Percentiles rank a stretch among this genome's conserved stretches.
Conservation (phyloP, 1,284 basidiomycete species). For the Ganoderma boninense region DNA sequence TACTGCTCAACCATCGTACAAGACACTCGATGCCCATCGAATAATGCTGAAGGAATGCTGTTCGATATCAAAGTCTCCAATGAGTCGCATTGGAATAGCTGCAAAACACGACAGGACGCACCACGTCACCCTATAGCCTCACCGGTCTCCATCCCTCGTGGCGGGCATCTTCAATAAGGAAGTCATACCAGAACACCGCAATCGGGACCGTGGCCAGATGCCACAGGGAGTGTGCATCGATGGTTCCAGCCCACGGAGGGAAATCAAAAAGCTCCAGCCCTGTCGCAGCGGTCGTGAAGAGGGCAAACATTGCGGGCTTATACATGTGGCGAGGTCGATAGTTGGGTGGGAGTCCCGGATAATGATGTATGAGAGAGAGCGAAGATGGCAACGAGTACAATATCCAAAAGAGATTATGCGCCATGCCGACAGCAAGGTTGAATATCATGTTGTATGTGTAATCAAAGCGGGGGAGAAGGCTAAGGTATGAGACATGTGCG, state of each 20-base stretch:
- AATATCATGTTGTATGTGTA: slow-evolving; percentile 96
- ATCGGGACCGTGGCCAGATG: slow-evolving; percentile 90
- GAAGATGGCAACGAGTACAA: slow-evolving; percentile 71
- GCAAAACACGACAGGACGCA: background rate
- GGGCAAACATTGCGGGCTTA: slow-evolving; percentile 69
- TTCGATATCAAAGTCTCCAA: background rate
- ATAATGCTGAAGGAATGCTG: background rate
- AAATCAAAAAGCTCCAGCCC: slow-evolving; percentile 94
- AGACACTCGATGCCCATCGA: background rate
- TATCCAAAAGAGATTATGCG: slow-evolving; percentile 89
- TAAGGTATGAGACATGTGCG: slow-evolving; percentile 82
- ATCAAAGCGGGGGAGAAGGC: slow-evolving; percentile 84
- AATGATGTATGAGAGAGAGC: slow-evolving; percentile 58
- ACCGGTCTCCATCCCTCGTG: slow-evolving; percentile 53
- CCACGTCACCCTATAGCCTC: slow-evolving; percentile 23
- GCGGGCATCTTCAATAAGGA: slow-evolving; percentile 74
- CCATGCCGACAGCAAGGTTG: slow-evolving; percentile 81
- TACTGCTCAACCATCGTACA: background rate
- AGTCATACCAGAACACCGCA: slow-evolving; percentile 85
- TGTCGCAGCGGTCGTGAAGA: slow-evolving; percentile 81
- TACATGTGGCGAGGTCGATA: slow-evolving; percentile 64
- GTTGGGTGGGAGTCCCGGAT: slow-evolving; percentile 56
- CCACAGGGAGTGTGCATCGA: slow-evolving; percentile 98
- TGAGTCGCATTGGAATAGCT: background rate
- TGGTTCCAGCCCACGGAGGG: slow-evolving; percentile 73